Percentiles rank a stretch among this genome's conserved stretches.
Conservation (phyloP, 805 yeast species). For the Naumovozyma dairenensis region DNA sequence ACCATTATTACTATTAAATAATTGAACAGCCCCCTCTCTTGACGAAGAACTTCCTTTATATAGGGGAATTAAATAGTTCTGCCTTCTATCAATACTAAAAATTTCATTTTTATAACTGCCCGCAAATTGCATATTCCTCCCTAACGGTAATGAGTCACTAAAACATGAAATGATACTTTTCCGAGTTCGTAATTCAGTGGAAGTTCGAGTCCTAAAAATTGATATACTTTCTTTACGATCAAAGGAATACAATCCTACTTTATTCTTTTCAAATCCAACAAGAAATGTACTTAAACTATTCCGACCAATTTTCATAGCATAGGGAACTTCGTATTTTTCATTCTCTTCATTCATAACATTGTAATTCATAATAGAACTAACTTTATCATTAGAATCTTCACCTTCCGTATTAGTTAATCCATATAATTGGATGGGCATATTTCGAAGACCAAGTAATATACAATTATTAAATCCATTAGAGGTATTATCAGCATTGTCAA, state of each 20-base stretch:
- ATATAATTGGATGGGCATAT: conserved; percentile 30
- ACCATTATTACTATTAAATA: conserved; percentile 30
- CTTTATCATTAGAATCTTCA: conserved; percentile 11
- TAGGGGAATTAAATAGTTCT: too few relatives aligned
- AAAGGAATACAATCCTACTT: conserved; percentile 26
- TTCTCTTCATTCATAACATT: conserved; percentile 25
- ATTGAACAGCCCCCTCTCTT: conserved; percentile 20
- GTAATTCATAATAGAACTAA: conserved; percentile 14
- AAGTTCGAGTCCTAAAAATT: too few relatives aligned
- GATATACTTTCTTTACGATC: too few relatives aligned
- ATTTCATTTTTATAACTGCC: conserved; percentile 28
- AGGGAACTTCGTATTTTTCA: conserved; percentile 28
- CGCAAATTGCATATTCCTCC: conserved; percentile 5
- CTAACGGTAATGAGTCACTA: too few relatives aligned
- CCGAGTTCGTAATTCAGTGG: too few relatives aligned
- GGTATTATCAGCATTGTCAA: too few relatives aligned
- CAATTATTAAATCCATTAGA: conserved; percentile 12
- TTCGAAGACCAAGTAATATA: conserved; percentile 23
- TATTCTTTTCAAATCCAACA: conserved; percentile 26
- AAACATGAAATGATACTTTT: conserved; percentile 28
- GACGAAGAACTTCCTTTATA: too few relatives aligned
- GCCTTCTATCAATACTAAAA: conserved; percentile 18
- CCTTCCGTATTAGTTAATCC: conserved; percentile 9
- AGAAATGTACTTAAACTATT: conserved; percentile 16
- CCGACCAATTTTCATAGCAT: conserved; percentile 19